Base-by-base conservation (phyloP, 441 rosid species). In the Jatropha multifida region DNA sequence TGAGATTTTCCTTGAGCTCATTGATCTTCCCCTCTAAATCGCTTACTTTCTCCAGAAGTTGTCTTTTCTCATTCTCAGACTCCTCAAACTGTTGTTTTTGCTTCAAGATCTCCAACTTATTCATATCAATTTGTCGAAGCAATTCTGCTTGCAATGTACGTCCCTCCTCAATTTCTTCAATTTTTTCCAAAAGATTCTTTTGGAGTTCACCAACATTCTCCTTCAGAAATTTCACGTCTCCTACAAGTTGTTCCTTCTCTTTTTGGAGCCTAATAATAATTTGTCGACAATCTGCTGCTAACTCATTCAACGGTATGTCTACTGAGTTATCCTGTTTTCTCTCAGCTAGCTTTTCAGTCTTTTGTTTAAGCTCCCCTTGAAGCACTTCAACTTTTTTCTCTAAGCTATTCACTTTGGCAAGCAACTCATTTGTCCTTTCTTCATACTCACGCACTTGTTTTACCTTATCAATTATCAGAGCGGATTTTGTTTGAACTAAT, bases 401-500 rank as follows among this genome's bases (percentile, higher is more conserved):
- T 40, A 85, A 64, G 66, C 75, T 73, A 75, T 84, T 82, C 76
- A 86, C 84, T 83, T 86, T 83, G 9, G 77, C 79, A 74, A 86
- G 74, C 85, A 92, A 68, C 78, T 61, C 74, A 65, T 60, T 73
- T 0, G 72, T 71, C 81, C 74, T 85, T 72, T 84, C 87, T 80
- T 84, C 83, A 15, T 74, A 75, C 69, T 80, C 87, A 46, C 82
- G 82, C 56, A 80, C 15, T 67, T 85, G 84, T 66, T 81, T 79
- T 4, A 17, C 75, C 72, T 76, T 67, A 41, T 73, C 78, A 51
- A 68, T 73, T 71, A 80, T 70, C 37, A 60, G 74, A 41, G 76
- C 37, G 5, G 82, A 79, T 60, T 90, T 86, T 15, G 84, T 77
- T 81, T 86, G 83, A 70, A 89, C 80, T 78, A 89, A 65, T 68